Percentiles rank a stretch among this genome's conserved stretches.
Evolutionary conservation across 2,329 filamentous ascomycete genomes (phyloP).

Genomic region (Dendrostoma leiphaemia): DNA sequence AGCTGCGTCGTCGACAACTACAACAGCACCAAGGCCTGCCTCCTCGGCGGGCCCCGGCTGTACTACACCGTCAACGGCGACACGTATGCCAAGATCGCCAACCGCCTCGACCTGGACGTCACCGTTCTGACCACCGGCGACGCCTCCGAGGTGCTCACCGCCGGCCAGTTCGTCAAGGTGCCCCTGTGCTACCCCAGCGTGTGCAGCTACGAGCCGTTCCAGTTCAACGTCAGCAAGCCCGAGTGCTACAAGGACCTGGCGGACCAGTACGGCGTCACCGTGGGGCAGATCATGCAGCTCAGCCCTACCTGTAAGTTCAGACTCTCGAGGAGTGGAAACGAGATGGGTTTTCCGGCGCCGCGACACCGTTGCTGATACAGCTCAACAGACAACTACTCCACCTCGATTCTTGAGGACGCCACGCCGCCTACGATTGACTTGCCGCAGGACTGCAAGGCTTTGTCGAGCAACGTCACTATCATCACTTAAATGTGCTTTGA

Average conservation of each 20-base stretch:
- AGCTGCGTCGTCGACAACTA: slow-evolving; percentile 4
- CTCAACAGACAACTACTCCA: background rate
- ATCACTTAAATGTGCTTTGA: background rate
- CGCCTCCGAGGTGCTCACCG: background rate
- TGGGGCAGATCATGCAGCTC: slow-evolving; percentile 1
- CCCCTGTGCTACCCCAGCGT: background rate
- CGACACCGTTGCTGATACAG: background rate
- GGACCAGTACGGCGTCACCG: slow-evolving; percentile 2
- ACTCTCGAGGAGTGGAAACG: background rate
- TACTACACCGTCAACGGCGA: slow-evolving; percentile 7
- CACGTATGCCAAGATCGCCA: slow-evolving; percentile 6
- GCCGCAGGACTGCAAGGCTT: background rate
- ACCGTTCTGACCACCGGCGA: background rate
- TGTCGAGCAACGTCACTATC: background rate
- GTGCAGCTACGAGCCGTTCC: slow-evolving; percentile 5
- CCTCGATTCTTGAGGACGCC: background rate
- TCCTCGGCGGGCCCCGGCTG: slow-evolving; percentile 1
- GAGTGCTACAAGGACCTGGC: slow-evolving; percentile 11
- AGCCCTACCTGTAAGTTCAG: background rate
- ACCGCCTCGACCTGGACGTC: slow-evolving; percentile 4
- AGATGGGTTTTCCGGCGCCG: background rate
- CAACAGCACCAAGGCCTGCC: slow-evolving; percentile 6
- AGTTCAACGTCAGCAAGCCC: background rate
- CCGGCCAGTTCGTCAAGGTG: slow-evolving; percentile 8
- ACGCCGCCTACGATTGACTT: background rate